Conservation (phyloP, 2,329 filamentous ascomycete species). For the Colletotrichum navitas region DNA sequence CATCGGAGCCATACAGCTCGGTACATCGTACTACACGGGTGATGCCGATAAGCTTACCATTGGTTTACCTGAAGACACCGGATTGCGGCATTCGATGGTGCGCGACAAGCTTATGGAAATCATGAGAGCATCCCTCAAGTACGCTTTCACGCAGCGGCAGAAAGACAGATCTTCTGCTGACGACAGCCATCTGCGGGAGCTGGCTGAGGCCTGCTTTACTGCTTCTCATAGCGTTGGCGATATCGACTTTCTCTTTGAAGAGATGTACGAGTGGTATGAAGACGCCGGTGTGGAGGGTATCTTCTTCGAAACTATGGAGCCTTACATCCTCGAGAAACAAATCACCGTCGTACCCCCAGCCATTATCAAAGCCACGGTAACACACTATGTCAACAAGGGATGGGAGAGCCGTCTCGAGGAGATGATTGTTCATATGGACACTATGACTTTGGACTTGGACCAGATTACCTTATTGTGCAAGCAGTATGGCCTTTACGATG, state of each 20-base stretch:
- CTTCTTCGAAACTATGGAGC: conserved; percentile 90
- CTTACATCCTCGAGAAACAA: conserved; percentile 84
- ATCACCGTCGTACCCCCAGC: conserved; percentile 83
- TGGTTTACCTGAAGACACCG: conserved; percentile 87
- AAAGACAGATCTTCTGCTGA: conserved; percentile 60
- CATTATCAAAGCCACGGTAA: conserved; percentile 87
- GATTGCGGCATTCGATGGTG: conserved; percentile 82
- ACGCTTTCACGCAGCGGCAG: conserved; percentile 80
- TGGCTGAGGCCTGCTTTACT: conserved; percentile 85
- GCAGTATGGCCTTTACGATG: conserved; percentile 92
- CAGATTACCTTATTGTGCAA: conserved; percentile 93
- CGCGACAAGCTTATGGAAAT: conserved; percentile 92
- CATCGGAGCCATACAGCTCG: conserved; percentile 88
- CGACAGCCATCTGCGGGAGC: conserved; percentile 76
- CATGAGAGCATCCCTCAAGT: conserved; percentile 90
- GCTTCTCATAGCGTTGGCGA: conserved; percentile 85
- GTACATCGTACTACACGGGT: conserved; percentile 91
- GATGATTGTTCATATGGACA: conserved; percentile 93
- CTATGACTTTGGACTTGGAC: conserved; percentile 91
- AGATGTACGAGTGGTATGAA: conserved; percentile 91
- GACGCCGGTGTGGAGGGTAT: conserved; percentile 78
- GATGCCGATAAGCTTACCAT: conserved; percentile 95
- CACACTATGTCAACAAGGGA: conserved; percentile 81
- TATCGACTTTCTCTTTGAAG: conserved; percentile 88
- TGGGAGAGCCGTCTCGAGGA: conserved; percentile 87